Conservation (phyloP, 106 monocot genomes). For the Phalaenopsis aphrodite region DNA sequence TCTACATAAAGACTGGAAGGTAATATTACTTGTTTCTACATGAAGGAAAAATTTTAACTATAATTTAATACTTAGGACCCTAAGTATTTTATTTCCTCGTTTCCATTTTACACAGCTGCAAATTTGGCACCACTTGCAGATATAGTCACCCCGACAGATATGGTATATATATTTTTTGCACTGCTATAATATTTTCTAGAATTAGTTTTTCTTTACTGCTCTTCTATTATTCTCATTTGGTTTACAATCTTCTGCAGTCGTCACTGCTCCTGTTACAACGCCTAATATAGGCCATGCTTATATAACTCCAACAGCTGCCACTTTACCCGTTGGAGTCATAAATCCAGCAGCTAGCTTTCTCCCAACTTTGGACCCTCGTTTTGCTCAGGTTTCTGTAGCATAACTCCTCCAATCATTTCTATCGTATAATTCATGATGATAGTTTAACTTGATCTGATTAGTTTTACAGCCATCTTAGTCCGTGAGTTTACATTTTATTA, state of each 20-base stretch:
- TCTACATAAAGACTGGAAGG: conserved; percentile 98
- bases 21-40: conserved; percentile 14
- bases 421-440: not conserved
- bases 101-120: conserved; percentile 57
- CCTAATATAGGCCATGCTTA: conserved; percentile 20
- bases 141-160: conserved; percentile 85
- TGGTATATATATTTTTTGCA: conserved; percentile 25
- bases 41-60: not conserved
- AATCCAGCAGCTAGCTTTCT: conserved; percentile 47
- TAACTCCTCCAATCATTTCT: not conserved
- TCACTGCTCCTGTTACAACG: conserved; percentile 26
- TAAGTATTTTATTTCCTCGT: not conserved
- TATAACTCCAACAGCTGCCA: conserved; percentile 27
- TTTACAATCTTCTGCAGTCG: conserved; percentile 25
- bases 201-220: not conserved
- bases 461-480: no score
- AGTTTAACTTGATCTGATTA: no score
- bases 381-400: conserved; percentile 41
- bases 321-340: conserved; percentile 29
- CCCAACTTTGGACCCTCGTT: conserved; percentile 38
- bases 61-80: not conserved
- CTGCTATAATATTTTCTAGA: not conserved
- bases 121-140: conserved; percentile 74
- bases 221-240: conserved; percentile 8
- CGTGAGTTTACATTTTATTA: not conserved